phyloP scores from a whole-genome alignment of 805 yeast genomes.

The Phaffomyces opuntiae region DNA sequence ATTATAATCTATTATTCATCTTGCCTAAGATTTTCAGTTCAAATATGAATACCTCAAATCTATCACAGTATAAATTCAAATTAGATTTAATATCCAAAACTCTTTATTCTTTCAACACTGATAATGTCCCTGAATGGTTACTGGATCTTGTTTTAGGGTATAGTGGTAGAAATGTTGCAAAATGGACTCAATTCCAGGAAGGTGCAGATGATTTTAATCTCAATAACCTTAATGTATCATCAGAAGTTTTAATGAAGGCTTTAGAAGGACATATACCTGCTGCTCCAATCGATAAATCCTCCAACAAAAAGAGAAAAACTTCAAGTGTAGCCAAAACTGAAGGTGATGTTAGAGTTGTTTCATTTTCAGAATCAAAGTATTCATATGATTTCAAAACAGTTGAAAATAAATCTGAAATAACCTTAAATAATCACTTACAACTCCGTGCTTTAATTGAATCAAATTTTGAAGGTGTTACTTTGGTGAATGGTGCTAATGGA shows the following conservation, averaged over 20 bases:
- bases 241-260: background rate
- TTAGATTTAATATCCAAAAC: background rate
- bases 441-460: conserved; percentile 20
- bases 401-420: background rate
- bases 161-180: conserved; percentile 17
- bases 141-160: conserved; percentile 26
- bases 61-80: background rate
- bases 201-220: too few relatives aligned
- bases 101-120: background rate
- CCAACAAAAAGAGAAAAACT: background rate
- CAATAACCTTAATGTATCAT: too few relatives aligned
- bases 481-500: conserved; percentile 48
- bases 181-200: background rate
- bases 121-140: conserved; percentile 29
- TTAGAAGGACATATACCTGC: background rate
- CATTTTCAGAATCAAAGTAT: background rate
- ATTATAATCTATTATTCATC: conserved; percentile 24
- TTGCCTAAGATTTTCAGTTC: conserved; percentile 5
- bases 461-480: conserved; percentile 31
- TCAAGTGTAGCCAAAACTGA: background rate
- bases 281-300: background rate
- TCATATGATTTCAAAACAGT: background rate
- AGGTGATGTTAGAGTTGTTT: background rate
- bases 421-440: background rate
- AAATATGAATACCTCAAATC: too few relatives aligned